Conservation (phyloP, 164 flowering plant genomes). For the Vitis vinifera region DNA sequence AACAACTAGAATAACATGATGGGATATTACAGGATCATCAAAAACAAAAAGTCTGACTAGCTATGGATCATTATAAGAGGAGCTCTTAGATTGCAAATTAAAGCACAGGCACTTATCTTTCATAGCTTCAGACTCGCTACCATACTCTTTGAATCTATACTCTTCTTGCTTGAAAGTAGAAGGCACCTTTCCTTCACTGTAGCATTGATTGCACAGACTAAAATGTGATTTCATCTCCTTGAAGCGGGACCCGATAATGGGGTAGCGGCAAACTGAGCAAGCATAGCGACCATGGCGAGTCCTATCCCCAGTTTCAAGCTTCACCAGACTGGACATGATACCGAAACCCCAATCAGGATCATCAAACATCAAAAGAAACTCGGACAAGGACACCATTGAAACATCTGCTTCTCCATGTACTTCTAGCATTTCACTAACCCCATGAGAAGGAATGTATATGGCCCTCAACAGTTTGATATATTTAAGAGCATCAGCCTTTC, state of each 20-base stretch:
- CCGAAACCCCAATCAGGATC: conserved; percentile 97
- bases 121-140: conserved; percentile 71
- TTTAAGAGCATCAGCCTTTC: conserved; percentile 57
- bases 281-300: conserved; percentile 76
- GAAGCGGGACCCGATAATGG: conserved; percentile 90
- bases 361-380: conserved; percentile 81
- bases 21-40: conserved; percentile 32
- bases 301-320: conserved; percentile 81
- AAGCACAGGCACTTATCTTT: conserved; percentile 90
- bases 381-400: conserved; percentile 61
- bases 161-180: conserved; percentile 70
- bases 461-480: conserved; percentile 83
- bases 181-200: conserved; percentile 97
- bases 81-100: conserved; percentile 47
- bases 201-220: conserved; percentile 84
- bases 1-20: conserved; percentile 23
- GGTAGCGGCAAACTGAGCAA: conserved; percentile 85
- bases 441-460: conserved; percentile 73
- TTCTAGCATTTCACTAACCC: conserved; percentile 78
- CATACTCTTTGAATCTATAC: conserved; percentile 82
- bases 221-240: conserved; percentile 75
- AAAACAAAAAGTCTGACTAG: conserved; percentile 16
- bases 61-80: conserved; percentile 35
- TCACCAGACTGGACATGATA: conserved; percentile 69
- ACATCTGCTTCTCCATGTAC: conserved; percentile 69